Percentiles rank a stretch among this genome's conserved stretches.
phyloP scores from a whole-genome alignment of 768 basidiomycete genomes.

The Suillus subluteus region DNA sequence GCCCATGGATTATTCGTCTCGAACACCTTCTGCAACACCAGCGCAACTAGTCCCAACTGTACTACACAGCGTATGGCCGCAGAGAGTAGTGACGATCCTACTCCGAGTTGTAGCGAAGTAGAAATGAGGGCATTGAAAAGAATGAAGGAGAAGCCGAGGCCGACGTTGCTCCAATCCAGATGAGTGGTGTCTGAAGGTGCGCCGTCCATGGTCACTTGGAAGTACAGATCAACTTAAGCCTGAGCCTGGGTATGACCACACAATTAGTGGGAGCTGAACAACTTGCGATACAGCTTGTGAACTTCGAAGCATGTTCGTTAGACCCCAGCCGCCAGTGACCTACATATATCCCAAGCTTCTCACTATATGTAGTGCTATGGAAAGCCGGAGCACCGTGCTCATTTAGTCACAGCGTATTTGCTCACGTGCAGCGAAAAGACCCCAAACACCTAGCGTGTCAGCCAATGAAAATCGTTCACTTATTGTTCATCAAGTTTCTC shows the following conservation, averaged over 20 bases:
- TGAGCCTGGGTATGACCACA: neutral
- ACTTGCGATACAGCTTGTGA: neutral
- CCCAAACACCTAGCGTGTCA: too few relatives aligned
- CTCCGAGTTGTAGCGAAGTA: slow-evolving; percentile 61
- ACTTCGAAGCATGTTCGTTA: neutral
- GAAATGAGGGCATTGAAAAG: slow-evolving; percentile 73
- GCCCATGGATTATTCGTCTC: slow-evolving; percentile 74
- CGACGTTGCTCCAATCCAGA: slow-evolving; percentile 76
- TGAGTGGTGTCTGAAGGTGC: slow-evolving; percentile 26
- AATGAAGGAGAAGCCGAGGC: slow-evolving; percentile 75
- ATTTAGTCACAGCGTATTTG: too few relatives aligned
- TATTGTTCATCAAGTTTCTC: neutral
- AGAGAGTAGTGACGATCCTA: slow-evolving; percentile 68
- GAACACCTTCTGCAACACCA: slow-evolving; percentile 74
- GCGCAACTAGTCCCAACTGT: slow-evolving; percentile 76
- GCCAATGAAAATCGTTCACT: too few relatives aligned
- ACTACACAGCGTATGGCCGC: slow-evolving; percentile 75
- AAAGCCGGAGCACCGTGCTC: too few relatives aligned
- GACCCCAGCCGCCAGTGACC: neutral
- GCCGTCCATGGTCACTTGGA: slow-evolving; percentile 34
- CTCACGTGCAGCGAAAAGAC: too few relatives aligned
- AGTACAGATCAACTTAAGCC: neutral
- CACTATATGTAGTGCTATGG: too few relatives aligned
- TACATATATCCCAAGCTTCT: neutral
- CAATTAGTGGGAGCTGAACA: neutral